A percentile compares a stretch with the other conserved stretches of the same genome.
Conservation (phyloP, 352 stramenopile genomes). For the Globisporangium nodosum region DNA sequence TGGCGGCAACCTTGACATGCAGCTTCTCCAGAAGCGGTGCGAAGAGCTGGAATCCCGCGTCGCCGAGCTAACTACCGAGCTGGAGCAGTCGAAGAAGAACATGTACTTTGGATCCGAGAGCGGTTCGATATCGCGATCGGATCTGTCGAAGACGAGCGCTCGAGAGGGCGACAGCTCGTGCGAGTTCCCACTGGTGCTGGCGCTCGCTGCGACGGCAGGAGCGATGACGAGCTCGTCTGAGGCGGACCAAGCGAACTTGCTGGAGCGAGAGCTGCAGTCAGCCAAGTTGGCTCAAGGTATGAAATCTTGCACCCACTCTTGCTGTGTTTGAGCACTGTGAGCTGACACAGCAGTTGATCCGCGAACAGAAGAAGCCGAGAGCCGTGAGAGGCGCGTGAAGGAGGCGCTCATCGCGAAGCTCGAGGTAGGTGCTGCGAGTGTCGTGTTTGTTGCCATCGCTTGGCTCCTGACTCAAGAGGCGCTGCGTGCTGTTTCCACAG, state of each 20-base stretch:
- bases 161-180: constrained; percentile 66
- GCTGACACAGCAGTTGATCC: background rate
- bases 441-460: background rate
- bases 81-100: constrained; percentile 69
- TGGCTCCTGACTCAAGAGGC: no score
- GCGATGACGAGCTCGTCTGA: constrained; percentile 70
- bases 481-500: constrained; percentile 14
- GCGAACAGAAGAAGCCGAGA: constrained; percentile 11
- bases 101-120: constrained; percentile 70
- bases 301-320: background rate
- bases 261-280: constrained; percentile 53
- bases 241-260: constrained; percentile 48
- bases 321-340: background rate
- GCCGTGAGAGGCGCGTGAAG: constrained; percentile 27
- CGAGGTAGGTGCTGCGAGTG: constrained; percentile 27
- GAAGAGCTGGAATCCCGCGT: constrained; percentile 65
- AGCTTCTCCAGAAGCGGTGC: constrained; percentile 63
- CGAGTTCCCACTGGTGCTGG: constrained; percentile 79
- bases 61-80: constrained; percentile 50
- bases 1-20: constrained; percentile 25
- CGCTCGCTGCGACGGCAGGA: constrained; percentile 64
- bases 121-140: constrained; percentile 55
- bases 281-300: constrained; percentile 50
- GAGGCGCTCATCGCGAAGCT: constrained; percentile 60
- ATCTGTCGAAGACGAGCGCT: constrained; percentile 64